These are phyloP conservation scores for Xerocomus potaroensis DNA, from an alignment of 768 basidiomycete species.

Conservation along the genomic window DNA sequence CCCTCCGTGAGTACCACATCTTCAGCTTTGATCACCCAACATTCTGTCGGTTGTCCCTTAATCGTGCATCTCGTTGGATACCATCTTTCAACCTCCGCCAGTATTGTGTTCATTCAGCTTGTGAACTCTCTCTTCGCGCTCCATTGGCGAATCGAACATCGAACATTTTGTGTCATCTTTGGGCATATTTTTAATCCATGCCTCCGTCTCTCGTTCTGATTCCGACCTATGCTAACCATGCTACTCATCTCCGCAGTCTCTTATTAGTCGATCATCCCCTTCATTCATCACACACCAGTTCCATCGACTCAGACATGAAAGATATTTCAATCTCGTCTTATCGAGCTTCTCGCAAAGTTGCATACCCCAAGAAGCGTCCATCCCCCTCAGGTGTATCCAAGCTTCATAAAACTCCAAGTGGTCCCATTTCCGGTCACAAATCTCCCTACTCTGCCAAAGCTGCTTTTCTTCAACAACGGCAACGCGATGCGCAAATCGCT, in stretches of 20 bases:
- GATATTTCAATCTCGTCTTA: conserved; percentile 59
- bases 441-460: conserved; percentile 66
- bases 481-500: conserved; percentile 63
- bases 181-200: conserved; percentile 5
- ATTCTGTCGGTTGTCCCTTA: background rate
- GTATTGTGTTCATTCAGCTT: conserved; percentile 5
- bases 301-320: conserved; percentile 58
- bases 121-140: background rate
- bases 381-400: conserved; percentile 78
- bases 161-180: conserved; percentile 1
- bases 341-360: conserved; percentile 56
- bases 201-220: conserved; percentile 1
- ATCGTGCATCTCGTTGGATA: conserved; percentile 4
- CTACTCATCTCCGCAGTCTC: conserved; percentile 33
- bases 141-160: too few relatives aligned
- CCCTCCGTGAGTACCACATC: conserved; percentile 33
- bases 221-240: conserved; percentile 18
- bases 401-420: conserved; percentile 50
- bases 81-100: conserved; percentile 12
- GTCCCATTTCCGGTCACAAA: conserved; percentile 48
- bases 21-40: conserved; percentile 6
- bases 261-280: conserved; percentile 42
- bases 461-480: conserved; percentile 57
- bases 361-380: conserved; percentile 83
- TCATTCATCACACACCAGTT: conserved; percentile 34